phyloP scores from a whole-genome alignment of 768 basidiomycete genomes.

The Lentinula edodes region DNA sequence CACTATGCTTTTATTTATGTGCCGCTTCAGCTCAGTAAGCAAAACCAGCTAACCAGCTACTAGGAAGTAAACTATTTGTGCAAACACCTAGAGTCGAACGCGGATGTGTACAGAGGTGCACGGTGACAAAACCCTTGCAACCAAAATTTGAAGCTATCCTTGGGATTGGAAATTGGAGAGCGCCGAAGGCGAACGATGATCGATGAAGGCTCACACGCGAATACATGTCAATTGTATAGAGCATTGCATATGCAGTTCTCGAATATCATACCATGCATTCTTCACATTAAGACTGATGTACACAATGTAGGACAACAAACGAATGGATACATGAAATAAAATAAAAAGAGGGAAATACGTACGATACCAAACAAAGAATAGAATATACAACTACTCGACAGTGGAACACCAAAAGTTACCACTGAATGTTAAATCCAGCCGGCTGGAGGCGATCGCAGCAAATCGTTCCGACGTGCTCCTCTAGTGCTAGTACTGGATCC shows the following conservation, averaged over 20 bases:
- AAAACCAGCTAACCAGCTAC: neutral
- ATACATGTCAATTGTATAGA: too few species aligned
- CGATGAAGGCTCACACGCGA: too few species aligned
- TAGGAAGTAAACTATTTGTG: neutral
- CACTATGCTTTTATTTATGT: neutral
- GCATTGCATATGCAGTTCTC: too few species aligned
- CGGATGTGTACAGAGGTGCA: too few species aligned
- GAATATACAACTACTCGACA: slow-evolving; percentile 15
- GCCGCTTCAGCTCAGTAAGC: neutral
- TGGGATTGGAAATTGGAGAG: too few species aligned
- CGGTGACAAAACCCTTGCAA: too few species aligned
- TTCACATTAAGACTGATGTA: neutral
- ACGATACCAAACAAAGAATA: slow-evolving; percentile 4
- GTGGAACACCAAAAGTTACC: slow-evolving; percentile 5
- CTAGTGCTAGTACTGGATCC: slow-evolving; percentile 21
- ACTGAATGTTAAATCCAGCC: slow-evolving; percentile 40
- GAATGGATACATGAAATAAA: neutral
- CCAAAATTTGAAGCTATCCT: too few species aligned
- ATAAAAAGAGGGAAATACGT: neutral
- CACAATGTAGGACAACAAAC: neutral
- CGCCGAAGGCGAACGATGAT: too few species aligned
- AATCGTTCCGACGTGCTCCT: slow-evolving; percentile 11
- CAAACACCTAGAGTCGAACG: too few species aligned
- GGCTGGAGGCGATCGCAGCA: slow-evolving; percentile 28
- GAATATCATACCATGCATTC: too few species aligned